phyloP scores from a whole-genome alignment of 129 eudicot genomes.

The Kitagawia praeruptora region DNA sequence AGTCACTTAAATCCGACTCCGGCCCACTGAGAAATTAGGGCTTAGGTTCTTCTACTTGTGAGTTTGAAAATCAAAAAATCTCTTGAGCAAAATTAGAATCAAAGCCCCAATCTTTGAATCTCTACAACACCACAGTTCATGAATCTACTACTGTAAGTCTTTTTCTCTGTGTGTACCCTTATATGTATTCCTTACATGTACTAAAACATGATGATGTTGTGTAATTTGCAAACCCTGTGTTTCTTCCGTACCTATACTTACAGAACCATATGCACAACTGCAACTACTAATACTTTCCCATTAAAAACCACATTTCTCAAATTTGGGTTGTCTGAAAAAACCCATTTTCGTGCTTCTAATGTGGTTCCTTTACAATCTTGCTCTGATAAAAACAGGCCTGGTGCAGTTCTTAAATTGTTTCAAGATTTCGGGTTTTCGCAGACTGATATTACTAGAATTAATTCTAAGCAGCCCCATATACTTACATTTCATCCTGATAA shows the following conservation, averaged over 20 bases:
- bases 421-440: not conserved
- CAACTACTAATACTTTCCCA: not conserved
- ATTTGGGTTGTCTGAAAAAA: not conserved
- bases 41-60: not conserved
- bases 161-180: not conserved
- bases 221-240: not conserved
- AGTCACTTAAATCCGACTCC: not conserved
- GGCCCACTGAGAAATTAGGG: not conserved
- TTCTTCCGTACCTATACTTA: not conserved
- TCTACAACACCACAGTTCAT: no score
- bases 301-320: not conserved
- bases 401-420: not conserved
- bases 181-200: not conserved
- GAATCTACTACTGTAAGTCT: not conserved
- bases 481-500: not conserved
- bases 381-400: not conserved
- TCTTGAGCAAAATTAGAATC: not conserved
- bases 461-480: not conserved
- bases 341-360: not conserved
- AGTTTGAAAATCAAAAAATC: not conserved
- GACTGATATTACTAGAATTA: not conserved
- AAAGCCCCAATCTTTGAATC: not conserved
- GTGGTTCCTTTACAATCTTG: not conserved
- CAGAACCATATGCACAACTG: not conserved
- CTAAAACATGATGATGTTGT: not conserved